Base-by-base conservation (phyloP, 2,329 filamentous ascomycete genomes). In the Verticillium zaregamsianum region DNA sequence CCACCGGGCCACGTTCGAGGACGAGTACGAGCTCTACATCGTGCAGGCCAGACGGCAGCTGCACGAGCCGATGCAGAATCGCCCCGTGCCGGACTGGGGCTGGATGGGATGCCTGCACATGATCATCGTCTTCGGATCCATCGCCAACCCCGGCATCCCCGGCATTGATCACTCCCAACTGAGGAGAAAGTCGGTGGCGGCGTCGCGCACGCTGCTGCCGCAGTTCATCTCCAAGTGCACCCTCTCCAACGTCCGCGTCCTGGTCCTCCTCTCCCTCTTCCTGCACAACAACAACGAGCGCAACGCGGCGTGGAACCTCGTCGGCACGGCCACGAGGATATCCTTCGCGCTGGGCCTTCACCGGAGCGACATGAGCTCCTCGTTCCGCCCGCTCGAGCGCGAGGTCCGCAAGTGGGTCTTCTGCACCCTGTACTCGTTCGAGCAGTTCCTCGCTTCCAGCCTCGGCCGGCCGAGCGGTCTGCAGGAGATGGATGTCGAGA, bases 221-320 rank as follows among this genome's bases (percentile, higher is more conserved):
- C 68, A 69, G 9, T 65, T 73, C 55, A 65, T 73, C n/a, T 70
- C 69, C 20, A 73, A 70, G 33, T 72, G 71, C 64, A 70, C 70
- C 2, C 64, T 73, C 35, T 69, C 71, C 49, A 74, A 73, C 61
- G 68, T 74, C 37, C 67, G 71, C 52, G 72, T 71, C 1, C 64
- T 74, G n/a, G 54, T 74, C 5, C 66, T 74, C 3, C 62, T 74
- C 4, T 66, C 73, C 1, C 59, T 76, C 1, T 77, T 75, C 56
- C 62, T 76, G 1, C 74, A 77, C 55, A 77, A 77, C 39, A 73
- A 74, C 39, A 75, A 76, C 60, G 75, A 77, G 57, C 66, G 75
- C 7, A 77, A 77, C 33, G 74, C 74, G 1, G 72, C 74, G 0
- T 75, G 73, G 73, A 75, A 75, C 20, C 66, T 74, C 0, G 68